Percentiles rank a stretch among this genome's conserved stretches.
These are phyloP conservation scores for Dioszegia hungarica DNA, from an alignment of 768 basidiomycete species.

Conservation along the genomic window DNA sequence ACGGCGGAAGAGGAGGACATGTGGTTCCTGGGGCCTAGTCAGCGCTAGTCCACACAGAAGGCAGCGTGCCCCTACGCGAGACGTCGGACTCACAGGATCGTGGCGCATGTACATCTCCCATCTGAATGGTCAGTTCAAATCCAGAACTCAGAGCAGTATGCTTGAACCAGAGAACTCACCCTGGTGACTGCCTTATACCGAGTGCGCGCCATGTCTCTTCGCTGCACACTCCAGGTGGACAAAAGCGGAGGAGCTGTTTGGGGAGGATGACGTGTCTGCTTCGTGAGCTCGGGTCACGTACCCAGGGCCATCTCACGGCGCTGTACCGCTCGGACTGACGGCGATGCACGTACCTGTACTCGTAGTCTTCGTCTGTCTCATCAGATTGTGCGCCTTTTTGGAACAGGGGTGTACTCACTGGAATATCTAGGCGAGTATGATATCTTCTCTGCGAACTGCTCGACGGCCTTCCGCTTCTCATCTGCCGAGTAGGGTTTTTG, in stretches of 20 bases:
- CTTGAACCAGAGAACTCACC: slow-evolving; percentile 32
- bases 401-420: slow-evolving; percentile 23
- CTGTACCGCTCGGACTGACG: not conserved
- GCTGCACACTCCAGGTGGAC: slow-evolving; percentile 34
- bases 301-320: too few relatives aligned
- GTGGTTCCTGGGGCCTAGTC: slow-evolving; percentile 47
- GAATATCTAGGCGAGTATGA: slow-evolving; percentile 36
- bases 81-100: slow-evolving; percentile 30
- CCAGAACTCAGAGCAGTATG: not conserved
- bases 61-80: not conserved
- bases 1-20: slow-evolving; percentile 88
- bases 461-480: slow-evolving; percentile 37
- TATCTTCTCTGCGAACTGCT: slow-evolving; percentile 39
- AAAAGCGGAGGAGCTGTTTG: slow-evolving; percentile 28
- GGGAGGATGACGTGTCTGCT: slow-evolving; percentile 37
- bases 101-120: slow-evolving; percentile 48
- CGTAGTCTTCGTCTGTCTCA: slow-evolving; percentile 34
- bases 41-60: slow-evolving; percentile 9
- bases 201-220: slow-evolving; percentile 39
- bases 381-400: too few relatives aligned
- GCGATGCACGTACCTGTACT: slow-evolving; percentile 29
- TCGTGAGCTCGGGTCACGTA: not conserved
- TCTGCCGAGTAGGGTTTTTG: slow-evolving; percentile 34
- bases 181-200: slow-evolving; percentile 41
- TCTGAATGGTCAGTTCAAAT: slow-evolving; percentile 10